Evolutionary conservation across 225 moss, liverwort and hornwort genomes (phyloP), one percentile per base, ranked within the genome.

Genomic region (Sphagnum contortum): DNA sequence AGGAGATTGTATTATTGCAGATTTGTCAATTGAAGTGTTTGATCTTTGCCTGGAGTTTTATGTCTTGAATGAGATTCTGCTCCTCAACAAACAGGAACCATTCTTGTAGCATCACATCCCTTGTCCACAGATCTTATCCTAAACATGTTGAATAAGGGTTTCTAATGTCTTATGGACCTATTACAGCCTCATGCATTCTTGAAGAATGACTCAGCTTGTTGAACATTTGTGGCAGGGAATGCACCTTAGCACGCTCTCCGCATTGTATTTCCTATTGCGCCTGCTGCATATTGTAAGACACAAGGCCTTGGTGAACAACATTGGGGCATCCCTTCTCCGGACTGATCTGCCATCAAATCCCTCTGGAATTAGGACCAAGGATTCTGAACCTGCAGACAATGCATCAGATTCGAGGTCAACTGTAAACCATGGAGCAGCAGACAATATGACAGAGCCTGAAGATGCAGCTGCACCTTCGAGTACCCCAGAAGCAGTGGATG

Each of bases 261-360:
- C 98, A 47, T 86, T 98, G 60, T 98, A 98, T 78, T 76, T 98
- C 75, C 75, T 98, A 63, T 77, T 93, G 79, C 93, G 93, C 66
- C 81, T 98, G 62, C 76, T 92, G 67, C 98, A 98, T 70, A 83
- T 98, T 75, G 86, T 98, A 64, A 87, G 89, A 71, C 87, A 83
- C 74, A 98, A 93, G 81, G 72, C 84, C 55, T 73, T 98, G 87
- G 91, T 88, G 47, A 98, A 98, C 74, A 79, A 77, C 64, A 86
- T 98, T 70, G 89, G 89, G 73, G 93, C 98, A 69, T 91, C 87
- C 62, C 82, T 98, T 55, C 80, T 98, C 57, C 83, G 82, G 71
- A 82, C 75, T 71, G 70, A 87, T 65, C 89, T 80, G 73, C 57
- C 71, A 73, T 74, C 77, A 64, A 74, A 85, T 60, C 64, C 69